These are phyloP conservation scores for Millerago galiae DNA, from an alignment of 805 yeast genomes.

Conservation along the genomic window DNA sequence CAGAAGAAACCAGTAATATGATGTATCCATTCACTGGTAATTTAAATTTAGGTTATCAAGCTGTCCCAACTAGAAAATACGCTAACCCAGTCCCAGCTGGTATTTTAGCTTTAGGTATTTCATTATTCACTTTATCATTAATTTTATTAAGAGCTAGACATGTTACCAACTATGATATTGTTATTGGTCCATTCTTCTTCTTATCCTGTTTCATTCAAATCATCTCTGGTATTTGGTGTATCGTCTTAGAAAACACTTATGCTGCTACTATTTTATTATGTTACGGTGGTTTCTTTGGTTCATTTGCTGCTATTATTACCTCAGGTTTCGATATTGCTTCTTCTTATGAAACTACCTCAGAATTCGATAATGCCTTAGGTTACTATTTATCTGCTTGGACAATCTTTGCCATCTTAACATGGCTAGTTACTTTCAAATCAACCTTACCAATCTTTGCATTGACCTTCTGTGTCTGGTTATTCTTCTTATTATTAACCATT, in stretches of 20 bases:
- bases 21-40: constrained; percentile 1
- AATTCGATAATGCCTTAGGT: constrained; percentile 39
- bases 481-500: constrained; percentile 2
- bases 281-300: constrained; percentile 51
- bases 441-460: background rate
- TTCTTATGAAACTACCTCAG: constrained; percentile 30
- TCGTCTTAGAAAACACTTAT: constrained; percentile 46
- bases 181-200: background rate
- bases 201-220: background rate
- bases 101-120: background rate
- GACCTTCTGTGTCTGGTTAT: background rate
- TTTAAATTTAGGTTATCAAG: background rate
- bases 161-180: background rate
- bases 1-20: background rate
- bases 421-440: constrained; percentile 38
- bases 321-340: constrained; percentile 36
- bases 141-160: background rate
- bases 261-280: constrained; percentile 45
- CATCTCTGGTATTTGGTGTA: constrained; percentile 40
- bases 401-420: constrained; percentile 39
- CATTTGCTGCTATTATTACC: constrained; percentile 40
- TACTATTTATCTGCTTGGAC: constrained; percentile 47
- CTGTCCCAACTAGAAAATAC: background rate
- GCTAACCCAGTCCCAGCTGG: constrained; percentile 1
- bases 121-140: background rate